phyloP scores from a whole-genome alignment of 164 flowering plant species.

The Liquidambar formosana region DNA sequence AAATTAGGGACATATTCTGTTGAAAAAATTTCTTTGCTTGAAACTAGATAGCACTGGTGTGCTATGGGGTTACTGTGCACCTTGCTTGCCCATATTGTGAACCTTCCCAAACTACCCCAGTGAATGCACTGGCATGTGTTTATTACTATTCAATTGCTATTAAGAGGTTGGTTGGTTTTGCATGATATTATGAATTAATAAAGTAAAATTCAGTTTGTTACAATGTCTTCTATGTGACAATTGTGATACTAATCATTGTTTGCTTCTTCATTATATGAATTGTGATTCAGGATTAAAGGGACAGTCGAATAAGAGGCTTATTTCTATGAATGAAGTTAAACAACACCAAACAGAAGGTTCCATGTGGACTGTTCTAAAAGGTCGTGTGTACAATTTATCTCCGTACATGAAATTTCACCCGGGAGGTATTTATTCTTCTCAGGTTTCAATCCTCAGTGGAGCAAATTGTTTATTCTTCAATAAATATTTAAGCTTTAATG shows the following conservation, averaged over 20 bases:
- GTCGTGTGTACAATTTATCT: constrained; percentile 91
- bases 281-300: constrained; percentile 73
- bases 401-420: constrained; percentile 98
- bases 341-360: constrained; percentile 72
- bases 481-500: not conserved
- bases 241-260: not conserved
- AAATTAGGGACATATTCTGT: too few relatives aligned
- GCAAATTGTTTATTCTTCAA: not conserved
- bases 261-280: not conserved
- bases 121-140: too few relatives aligned
- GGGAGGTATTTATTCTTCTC: constrained; percentile 63
- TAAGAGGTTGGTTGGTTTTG: too few relatives aligned
- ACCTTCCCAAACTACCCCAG: too few relatives aligned
- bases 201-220: not conserved
- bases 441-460: not conserved
- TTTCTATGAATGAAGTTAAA: constrained; percentile 82
- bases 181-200: not conserved
- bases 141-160: not conserved
- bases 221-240: not conserved
- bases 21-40: too few relatives aligned
- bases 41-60: too few relatives aligned
- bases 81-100: too few relatives aligned
- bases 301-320: constrained; percentile 81
- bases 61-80: too few relatives aligned
- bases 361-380: constrained; percentile 95